Conservation (phyloP, 257 asterid species). For the Striga asiatica region DNA sequence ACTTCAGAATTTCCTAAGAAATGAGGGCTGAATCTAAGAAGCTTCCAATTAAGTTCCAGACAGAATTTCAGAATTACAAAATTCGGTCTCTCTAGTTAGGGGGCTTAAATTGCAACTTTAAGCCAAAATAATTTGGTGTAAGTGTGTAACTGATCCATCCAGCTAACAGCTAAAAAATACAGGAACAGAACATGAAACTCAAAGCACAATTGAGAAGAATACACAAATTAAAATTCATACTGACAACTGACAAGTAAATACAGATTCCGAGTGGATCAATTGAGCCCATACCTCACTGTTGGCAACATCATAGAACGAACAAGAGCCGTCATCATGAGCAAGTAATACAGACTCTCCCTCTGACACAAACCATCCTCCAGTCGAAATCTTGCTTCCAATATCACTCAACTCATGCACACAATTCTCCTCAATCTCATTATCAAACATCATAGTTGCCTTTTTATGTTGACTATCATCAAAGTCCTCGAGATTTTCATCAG, state of each 20-base stretch:
- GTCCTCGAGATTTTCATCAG: slow-evolving; percentile 54
- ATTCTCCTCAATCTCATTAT: slow-evolving; percentile 43
- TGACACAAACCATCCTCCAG: slow-evolving; percentile 87
- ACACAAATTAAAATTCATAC: background rate
- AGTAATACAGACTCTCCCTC: slow-evolving; percentile 77
- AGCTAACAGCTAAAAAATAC: background rate
- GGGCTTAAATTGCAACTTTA: background rate
- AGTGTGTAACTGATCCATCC: background rate
- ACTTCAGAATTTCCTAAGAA: background rate
- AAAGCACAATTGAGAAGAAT: background rate
- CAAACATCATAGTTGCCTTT: slow-evolving; percentile 29
- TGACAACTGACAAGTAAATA: background rate
- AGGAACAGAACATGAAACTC: background rate
- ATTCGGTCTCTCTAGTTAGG: background rate
- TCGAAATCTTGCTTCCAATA: slow-evolving; percentile 52
- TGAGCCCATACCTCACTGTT: slow-evolving; percentile 50
- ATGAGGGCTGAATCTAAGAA: background rate
- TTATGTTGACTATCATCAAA: slow-evolving; percentile 50
- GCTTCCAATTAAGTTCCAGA: background rate
- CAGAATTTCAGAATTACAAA: background rate
- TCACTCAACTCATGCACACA: slow-evolving; percentile 26
- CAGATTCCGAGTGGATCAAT: background rate
- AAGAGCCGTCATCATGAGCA: slow-evolving; percentile 66
- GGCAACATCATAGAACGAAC: slow-evolving; percentile 60
- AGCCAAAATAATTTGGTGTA: background rate